Base-by-base conservation (phyloP, 345 rosid genomes). In the Kandelia obovata region DNA sequence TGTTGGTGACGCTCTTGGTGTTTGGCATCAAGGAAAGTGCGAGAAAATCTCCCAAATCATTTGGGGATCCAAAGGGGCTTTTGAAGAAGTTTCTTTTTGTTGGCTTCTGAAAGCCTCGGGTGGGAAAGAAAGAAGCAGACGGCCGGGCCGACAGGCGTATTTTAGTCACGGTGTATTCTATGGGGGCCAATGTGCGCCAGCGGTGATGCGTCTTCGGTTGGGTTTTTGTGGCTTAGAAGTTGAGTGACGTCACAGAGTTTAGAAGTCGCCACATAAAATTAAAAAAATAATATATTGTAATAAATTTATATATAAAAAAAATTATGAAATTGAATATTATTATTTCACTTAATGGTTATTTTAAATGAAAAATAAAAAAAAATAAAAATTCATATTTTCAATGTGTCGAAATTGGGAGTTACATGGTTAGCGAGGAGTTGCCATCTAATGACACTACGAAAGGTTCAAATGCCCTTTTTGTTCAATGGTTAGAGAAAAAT, bases 221-320 rank as follows among this genome's bases (percentile, higher is more conserved):
- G 63, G 16, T 71, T 79, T 79, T 65, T 82, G 85, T 83, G 88
- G 84, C 79, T 62, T 53, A 25, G 52, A 43, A 55, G 63, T 28
- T 30, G 39, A 37, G 72, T 43, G 63, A 73, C 56, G 71, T 61
- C 58, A 5, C 17, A 5, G 13, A 1, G 19, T 31, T 19, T 0
- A 31, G 56, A 53, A 37, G 39, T 26, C 27, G 67, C 71, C 71
- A 53, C 71, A 73, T 21, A 21, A 21, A 21, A 21, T 21, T 21
- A 34, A 34, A 4, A 34, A 34, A 6, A 5, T 34, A 34, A 34
- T 34, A 34, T 5, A 2, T 28, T 28, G 3, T 3, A 28, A 28
- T 28, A 28, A 28, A 28, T 28, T 28, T 28, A 21, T 21, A 21
- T 21, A 21, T 21, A 21, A 2, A 28, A 28, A 28, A 28, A 28